These are phyloP conservation scores for Aspergillus ustus DNA, from an alignment of 2,329 filamentous ascomycete species.

Conservation along the genomic window DNA sequence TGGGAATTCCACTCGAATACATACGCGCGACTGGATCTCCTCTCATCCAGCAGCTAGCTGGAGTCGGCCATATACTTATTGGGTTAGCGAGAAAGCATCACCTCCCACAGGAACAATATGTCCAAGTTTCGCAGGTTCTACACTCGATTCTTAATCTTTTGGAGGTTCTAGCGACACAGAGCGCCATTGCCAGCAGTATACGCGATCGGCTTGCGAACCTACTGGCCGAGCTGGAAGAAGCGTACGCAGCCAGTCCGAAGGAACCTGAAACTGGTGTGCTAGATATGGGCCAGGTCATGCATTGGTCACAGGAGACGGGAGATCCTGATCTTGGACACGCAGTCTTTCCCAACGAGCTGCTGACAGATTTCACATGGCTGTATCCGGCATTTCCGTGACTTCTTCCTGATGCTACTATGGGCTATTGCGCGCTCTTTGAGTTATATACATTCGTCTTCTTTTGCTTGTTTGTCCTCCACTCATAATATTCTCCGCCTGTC, in stretches of 20 bases:
- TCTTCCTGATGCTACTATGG: background rate
- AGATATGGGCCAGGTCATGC: background rate
- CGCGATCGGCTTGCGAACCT: background rate
- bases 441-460: background rate
- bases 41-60: constrained; percentile 1
- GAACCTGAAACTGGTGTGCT: background rate
- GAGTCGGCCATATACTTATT: background rate
- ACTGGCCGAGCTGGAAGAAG: background rate
- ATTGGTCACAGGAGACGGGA: background rate
- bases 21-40: constrained; percentile 1
- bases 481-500: constrained; percentile 1
- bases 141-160: background rate
- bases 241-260: background rate
- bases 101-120: background rate
- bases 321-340: background rate
- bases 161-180: background rate
- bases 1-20: background rate
- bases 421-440: background rate
- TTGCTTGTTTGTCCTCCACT: constrained; percentile 2
- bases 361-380: background rate
- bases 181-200: background rate
- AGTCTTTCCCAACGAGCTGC: background rate
- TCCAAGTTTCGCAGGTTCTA: background rate
- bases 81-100: background rate
- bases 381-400: background rate